Conservation (phyloP, 1,284 basidiomycete genomes). For the Stygiomarasmius scandens region DNA sequence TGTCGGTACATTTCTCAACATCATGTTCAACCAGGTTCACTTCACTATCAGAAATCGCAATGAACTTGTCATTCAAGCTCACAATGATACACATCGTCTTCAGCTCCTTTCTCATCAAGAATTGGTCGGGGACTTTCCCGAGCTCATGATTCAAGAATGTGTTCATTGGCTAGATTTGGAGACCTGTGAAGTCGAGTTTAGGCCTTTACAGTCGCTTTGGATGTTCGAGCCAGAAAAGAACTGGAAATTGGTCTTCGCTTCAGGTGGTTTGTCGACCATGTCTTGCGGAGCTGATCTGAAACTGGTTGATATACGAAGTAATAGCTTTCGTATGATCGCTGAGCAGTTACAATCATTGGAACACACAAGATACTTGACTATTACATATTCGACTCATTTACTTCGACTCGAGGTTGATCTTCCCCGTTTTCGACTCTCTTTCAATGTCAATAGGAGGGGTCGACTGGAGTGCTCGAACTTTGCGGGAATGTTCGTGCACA, state of each 20-base stretch:
- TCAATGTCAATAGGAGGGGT: background rate
- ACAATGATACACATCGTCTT: background rate
- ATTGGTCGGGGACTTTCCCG: background rate
- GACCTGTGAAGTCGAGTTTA: background rate
- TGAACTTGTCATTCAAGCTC: slow-evolving; percentile 4
- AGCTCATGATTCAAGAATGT: background rate
- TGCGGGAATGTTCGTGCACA: slow-evolving; percentile 2
- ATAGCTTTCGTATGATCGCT: background rate
- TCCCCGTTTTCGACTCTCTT: background rate
- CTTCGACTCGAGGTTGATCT: background rate
- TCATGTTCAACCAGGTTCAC: no score
- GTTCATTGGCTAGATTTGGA: slow-evolving; percentile 6
- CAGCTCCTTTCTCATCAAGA: slow-evolving; percentile 6
- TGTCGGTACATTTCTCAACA: no score
- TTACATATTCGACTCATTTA: background rate
- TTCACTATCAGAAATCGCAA: background rate
- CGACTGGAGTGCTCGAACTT: slow-evolving; percentile 2
- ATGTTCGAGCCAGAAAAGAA: background rate
- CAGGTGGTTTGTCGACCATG: background rate
- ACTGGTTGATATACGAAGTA: background rate
- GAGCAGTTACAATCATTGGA: background rate
- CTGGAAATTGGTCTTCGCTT: background rate
- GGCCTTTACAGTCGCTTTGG: background rate
- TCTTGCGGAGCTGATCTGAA: background rate
- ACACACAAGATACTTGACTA: background rate